Evolutionary conservation across 2,329 filamentous ascomycete species (phyloP).

Genomic region (Colletotrichum sojae): DNA sequence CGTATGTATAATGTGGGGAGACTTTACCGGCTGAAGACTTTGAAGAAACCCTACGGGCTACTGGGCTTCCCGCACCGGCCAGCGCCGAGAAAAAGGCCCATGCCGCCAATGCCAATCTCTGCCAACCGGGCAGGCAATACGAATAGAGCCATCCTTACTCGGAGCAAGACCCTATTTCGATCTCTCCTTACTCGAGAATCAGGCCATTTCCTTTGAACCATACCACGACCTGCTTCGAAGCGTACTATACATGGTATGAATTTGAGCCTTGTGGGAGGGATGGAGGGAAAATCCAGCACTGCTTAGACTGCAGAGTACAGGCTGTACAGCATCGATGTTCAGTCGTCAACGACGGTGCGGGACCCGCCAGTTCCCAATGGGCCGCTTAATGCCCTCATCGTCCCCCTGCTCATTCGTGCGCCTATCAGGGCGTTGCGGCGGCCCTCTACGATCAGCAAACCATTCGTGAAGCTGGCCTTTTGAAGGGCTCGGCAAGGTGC

Average conservation of each 20-base stretch:
- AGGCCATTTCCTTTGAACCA: conserved; percentile 18
- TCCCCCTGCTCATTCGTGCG: conserved; percentile 3
- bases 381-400: neutral
- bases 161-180: neutral
- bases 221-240: neutral
- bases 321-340: neutral
- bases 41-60: conserved; percentile 20
- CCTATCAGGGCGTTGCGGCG: neutral
- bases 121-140: conserved; percentile 6
- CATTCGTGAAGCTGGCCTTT: conserved; percentile 11
- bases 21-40: neutral
- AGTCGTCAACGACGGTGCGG: too few species aligned
- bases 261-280: neutral
- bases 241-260: neutral
- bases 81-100: neutral
- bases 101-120: conserved; percentile 14
- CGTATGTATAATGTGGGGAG: conserved; percentile 15
- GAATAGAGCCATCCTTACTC: conserved; percentile 23
- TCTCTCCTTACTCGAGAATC: conserved; percentile 16
- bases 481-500: neutral
- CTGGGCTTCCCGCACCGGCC: conserved; percentile 5
- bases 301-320: neutral
- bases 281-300: neutral
- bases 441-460: neutral
- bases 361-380: neutral